Evolutionary conservation across 306 rosid genomes (phyloP).

Genomic region (Psophocarpus tetragonolobus): DNA sequence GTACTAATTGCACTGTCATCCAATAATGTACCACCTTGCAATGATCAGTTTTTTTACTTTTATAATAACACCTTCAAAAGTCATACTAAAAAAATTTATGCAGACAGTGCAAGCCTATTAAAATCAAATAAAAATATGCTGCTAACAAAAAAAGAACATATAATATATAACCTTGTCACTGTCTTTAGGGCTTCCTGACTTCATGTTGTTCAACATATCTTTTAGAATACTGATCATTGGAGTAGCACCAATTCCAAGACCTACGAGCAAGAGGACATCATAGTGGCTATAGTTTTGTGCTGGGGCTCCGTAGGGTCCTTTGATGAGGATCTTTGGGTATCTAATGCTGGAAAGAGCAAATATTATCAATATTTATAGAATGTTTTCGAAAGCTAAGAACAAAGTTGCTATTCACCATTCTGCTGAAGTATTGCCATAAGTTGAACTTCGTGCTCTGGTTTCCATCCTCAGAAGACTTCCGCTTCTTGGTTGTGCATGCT

Average conservation of each 20-base stretch:
- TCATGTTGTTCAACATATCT: constrained; percentile 68
- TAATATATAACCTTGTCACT: constrained; percentile 32
- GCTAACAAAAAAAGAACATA: background rate
- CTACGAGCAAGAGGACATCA: constrained; percentile 83
- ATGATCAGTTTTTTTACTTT: background rate
- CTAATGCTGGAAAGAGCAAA: constrained; percentile 32
- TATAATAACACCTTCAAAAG: background rate
- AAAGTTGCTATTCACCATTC: constrained; percentile 48
- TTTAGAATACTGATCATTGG: constrained; percentile 91
- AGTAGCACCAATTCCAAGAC: constrained; percentile 94
- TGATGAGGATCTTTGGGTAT: constrained; percentile 73
- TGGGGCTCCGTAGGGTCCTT: constrained; percentile 98
- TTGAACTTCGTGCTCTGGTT: constrained; percentile 49
- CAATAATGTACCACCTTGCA: background rate
- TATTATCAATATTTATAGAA: background rate
- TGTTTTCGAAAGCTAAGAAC: constrained; percentile 9
- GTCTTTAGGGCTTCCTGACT: constrained; percentile 11
- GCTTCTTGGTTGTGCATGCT: constrained; percentile 44
- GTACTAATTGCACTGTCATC: background rate
- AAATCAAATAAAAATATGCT: background rate
- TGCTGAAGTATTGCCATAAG: constrained; percentile 23
- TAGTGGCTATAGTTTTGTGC: constrained; percentile 76
- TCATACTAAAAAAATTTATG: background rate
- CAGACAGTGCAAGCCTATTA: background rate
- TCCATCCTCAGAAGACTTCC: constrained; percentile 71